These are phyloP conservation scores for Vitis labrusca DNA, from an alignment of 164 flowering plant genomes.

Conservation along the genomic window DNA sequence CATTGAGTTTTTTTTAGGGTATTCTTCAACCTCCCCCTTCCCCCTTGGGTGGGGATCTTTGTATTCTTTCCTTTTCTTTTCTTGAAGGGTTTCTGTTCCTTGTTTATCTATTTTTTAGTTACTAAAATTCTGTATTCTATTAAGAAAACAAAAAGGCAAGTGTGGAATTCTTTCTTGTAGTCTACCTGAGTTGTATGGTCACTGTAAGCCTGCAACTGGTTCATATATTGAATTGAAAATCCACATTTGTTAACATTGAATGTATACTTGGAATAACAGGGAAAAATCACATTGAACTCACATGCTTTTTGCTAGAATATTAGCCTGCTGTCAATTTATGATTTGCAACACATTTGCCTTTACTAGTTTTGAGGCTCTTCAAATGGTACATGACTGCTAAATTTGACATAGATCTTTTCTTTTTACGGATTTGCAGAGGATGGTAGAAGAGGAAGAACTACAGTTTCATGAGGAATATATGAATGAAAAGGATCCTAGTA, in stretches of 20 bases:
- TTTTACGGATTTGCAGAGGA: slow-evolving; percentile 50
- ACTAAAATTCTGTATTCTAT: no score
- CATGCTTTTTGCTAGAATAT: not conserved
- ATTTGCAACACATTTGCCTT: not conserved
- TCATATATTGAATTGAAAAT: not conserved
- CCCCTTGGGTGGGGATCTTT: no score
- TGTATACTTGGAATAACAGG: not conserved
- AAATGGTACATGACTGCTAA: not conserved
- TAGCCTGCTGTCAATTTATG: not conserved
- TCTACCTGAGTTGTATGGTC: not conserved
- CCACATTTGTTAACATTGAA: slow-evolving; percentile 4
- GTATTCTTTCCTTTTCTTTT: no score
- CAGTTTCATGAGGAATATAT: slow-evolving; percentile 93
- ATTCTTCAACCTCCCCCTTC: no score
- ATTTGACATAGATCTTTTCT: not conserved
- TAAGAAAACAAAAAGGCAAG: not conserved
- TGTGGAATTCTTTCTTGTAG: not conserved
- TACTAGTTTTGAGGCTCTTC: not conserved
- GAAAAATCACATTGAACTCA: not conserved
- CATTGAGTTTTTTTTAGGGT: no score
- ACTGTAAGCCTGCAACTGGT: not conserved
- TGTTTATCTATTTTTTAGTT: no score
- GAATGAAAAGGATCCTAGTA: slow-evolving; percentile 96
- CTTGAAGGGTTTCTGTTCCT: no score
- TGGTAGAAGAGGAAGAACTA: slow-evolving; percentile 93